These are phyloP conservation scores for Cytospora paraplurivora DNA, from an alignment of 2,329 filamentous ascomycete genomes.

Conservation along the genomic window DNA sequence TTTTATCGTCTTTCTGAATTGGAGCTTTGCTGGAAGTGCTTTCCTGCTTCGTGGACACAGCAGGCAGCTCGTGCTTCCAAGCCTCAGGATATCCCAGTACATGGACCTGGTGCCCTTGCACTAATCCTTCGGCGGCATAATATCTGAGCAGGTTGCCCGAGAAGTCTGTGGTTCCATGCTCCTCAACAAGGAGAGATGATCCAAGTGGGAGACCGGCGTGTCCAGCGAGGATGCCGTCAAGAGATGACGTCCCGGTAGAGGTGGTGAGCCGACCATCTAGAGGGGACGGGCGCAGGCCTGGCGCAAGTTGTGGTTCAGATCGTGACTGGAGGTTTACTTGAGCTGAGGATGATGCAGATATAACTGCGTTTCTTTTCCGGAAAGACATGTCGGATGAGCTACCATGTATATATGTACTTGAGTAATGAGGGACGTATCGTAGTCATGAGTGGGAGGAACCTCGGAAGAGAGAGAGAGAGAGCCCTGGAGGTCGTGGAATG, in stretches of 20 bases:
- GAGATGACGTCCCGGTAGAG: conserved; percentile 84
- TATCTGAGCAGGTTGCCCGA: conserved; percentile 80
- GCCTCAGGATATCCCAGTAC: conserved; percentile 76
- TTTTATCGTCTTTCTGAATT: conserved; percentile 63
- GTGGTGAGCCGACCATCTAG: conserved; percentile 85
- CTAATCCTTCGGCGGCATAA: conserved; percentile 89
- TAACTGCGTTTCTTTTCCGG: conserved; percentile 57
- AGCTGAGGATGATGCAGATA: conserved; percentile 43
- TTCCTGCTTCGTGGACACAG: conserved; percentile 54
- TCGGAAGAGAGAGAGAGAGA: background rate
- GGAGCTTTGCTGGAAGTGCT: conserved; percentile 31
- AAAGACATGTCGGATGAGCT: conserved; percentile 52
- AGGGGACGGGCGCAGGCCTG: conserved; percentile 76
- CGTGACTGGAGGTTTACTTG: conserved; percentile 33
- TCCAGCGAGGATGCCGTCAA: conserved; percentile 83
- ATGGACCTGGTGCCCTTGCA: conserved; percentile 88
- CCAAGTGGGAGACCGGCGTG: conserved; percentile 85
- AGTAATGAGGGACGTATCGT: background rate
- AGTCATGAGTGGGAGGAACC: background rate
- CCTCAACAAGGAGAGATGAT: conserved; percentile 77
- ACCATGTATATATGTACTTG: background rate
- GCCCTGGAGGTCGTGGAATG: background rate
- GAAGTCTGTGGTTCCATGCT: conserved; percentile 93
- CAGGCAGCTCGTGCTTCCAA: conserved; percentile 85
- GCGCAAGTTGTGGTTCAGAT: conserved; percentile 43